Base-by-base conservation (phyloP, 495 filamentous ascomycete species). In the Chaetomium fimeti region DNA sequence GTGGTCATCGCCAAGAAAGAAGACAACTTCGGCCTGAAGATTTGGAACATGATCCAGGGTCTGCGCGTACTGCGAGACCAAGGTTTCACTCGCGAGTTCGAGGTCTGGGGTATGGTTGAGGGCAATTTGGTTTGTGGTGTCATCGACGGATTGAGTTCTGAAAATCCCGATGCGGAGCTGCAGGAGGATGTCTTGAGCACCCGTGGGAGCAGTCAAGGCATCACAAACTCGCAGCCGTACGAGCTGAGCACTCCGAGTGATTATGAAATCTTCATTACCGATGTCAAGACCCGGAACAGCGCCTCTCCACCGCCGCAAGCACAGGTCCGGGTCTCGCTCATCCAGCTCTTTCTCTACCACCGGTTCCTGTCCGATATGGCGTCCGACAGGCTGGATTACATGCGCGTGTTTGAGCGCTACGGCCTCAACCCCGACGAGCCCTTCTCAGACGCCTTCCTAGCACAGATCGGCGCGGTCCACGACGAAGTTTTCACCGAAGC, bases 41-140 rank as follows among this genome's bases (percentile, higher is more conserved):
- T 98, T 45, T 98, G 94, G 91, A 98, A 98, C 76, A 82, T 93
- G 28, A 90, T 96, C 29, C 89, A 95, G 71, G 92, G 94, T 0
- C 72, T 98, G 42, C 84, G 88, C 16, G 87, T 87, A 22, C 78
- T 98, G 60, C 82, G 89, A 16, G 84, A 89, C 20, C 88, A 84
- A 12, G 93, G 95, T 13, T 77, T 92, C 68, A 97, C 94, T 5
- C 81, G 94, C 25, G 94, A 98, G 76, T 74, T 98, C 48, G 90
- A 96, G 69, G 83, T 98, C n/a, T 98, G 96, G 91, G 94, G 93
- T 5, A 69, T 88, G 42, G 72, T 97, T 18, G 88, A 93, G 59
- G 93, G 92, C 12, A 81, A 92, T 70, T 73, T 96, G 51, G 87
- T 98, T 57, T 93, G 89, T 74, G 94, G 95, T 6, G 77, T 98